phyloP scores from a whole-genome alignment of 208 protist genomes.

The Herpetomonas samuelpessoai region DNA sequence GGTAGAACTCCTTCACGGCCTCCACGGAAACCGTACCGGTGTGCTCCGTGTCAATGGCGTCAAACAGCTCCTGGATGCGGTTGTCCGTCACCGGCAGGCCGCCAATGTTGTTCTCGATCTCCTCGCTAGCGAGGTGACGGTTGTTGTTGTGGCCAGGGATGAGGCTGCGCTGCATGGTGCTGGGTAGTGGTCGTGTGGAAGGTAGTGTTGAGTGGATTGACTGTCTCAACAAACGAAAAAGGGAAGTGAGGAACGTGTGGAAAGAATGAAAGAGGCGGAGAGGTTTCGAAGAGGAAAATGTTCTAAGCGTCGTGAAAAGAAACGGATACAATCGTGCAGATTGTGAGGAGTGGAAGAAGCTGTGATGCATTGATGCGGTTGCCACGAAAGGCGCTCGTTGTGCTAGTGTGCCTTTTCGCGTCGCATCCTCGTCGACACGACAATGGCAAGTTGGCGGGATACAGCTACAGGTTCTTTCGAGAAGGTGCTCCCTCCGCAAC shows the following conservation, averaged over 20 bases:
- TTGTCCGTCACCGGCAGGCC: conserved; percentile 89
- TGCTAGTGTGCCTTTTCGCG: too few species aligned
- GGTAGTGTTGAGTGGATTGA: conserved; percentile 5
- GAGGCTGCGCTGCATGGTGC: conserved; percentile 70
- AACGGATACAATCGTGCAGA: too few species aligned
- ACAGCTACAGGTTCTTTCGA: too few species aligned
- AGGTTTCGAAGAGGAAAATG: too few species aligned
- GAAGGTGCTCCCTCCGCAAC: too few species aligned
- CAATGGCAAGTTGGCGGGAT: too few species aligned
- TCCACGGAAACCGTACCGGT: conserved; percentile 68
- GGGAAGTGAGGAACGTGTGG: neutral
- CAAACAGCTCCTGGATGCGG: conserved; percentile 88
- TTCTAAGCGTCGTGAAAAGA: too few species aligned
- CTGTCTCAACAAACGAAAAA: neutral
- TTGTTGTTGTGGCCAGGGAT: conserved; percentile 92
- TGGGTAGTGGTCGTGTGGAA: conserved; percentile 9
- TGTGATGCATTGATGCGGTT: too few species aligned
- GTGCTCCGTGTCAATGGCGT: conserved; percentile 78
- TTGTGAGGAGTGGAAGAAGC: too few species aligned
- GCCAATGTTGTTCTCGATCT: conserved; percentile 93
- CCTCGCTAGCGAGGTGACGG: conserved; percentile 80
- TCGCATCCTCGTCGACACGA: too few species aligned
- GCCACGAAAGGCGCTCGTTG: too few species aligned
- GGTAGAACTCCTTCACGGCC: conserved; percentile 83
- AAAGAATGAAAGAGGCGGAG: too few species aligned